Base-by-base conservation (phyloP, 2,329 filamentous ascomycete genomes). In the Xylaria sp. region DNA sequence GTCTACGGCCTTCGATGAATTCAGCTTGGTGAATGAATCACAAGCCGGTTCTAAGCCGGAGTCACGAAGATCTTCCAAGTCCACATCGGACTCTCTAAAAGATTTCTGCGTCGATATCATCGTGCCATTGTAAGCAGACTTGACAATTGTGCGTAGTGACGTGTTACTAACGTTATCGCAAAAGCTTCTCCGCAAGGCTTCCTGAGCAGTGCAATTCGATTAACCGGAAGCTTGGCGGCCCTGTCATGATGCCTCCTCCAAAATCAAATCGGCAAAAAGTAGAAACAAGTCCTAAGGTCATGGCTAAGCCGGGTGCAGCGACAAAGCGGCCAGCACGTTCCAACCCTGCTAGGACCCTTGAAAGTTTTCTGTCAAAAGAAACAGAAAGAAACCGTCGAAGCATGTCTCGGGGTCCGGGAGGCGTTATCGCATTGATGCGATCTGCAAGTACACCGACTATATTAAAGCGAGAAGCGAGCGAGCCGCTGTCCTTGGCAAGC, bases 31-130 rank as follows among this genome's bases (percentile, higher is more conserved):
- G 18, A 83, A 84, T 52, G 85, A 87, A 63, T 82, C 84, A 0
- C 85, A 87, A 69, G 70, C 76, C 3, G 76, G 74, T 2, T 72
- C 76, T 5, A 72, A 77, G 1, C 69, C 71, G 2, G 80, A 81
- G 48, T 77, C 78, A 2, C 80, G 79, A 63, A 78, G 76, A 63
- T 77, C 79, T 55, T 81, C 82, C 65, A 82, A 80, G 64, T 71
- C 79, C 65, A 81, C 83, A 23, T 81, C 83, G 0, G 92, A 94
- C 75, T 88, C 90, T 7, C 81, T 94, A 7, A 88, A 86, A 70
- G 90, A 91, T 76, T 96, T 95, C 76, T 95, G 92, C 75, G 84
- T 92, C 18, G 92, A 96, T 76, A 90, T 96, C 46, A 89, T 96
- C 72, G 82, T 93, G 52, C 92, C 93, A 39, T 95, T 95, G 88